Base-by-base conservation (phyloP, 768 basidiomycete genomes). In the Russula virescens region DNA sequence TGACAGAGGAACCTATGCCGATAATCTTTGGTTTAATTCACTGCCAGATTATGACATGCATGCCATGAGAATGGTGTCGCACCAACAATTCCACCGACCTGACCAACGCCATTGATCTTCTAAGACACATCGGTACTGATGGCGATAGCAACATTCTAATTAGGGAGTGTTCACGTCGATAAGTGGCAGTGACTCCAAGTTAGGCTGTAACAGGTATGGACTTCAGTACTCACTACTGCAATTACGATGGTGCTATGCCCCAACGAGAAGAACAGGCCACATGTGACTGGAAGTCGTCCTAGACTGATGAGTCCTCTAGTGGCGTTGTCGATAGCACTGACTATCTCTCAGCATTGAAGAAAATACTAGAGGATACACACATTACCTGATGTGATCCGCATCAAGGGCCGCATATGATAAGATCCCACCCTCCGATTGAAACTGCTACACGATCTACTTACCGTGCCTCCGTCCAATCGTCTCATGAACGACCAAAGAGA, bases 221-320 rank as follows among this genome's bases (percentile, higher is more conserved):
- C 16, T 16, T 23, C 8, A 18, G n/a, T n/a, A n/a, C n/a, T n/a
- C n/a, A n/a, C n/a, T 66, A 88, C 90, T 61, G 94, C 89, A 2
- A 80, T 80, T 28, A 95, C 81, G 5, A 94, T 93, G 66, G 95
- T 93, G 0, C 91, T 94, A 68, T 97, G 94, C 0, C 93, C 94
- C 1, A 95, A 80, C 5, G 90, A 93, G 76, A 96, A 96, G 76
- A 85, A 95, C 14, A 95, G 73, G 2, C n/a, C n/a, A n/a, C n/a
- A 93, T 0, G 92, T 94, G 46, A 94, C 86, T 2, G 91, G 85
- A 11, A 90, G 78, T 68, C 87, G 87, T 1, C 88, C 89, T n/a
- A n/a, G n/a, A n/a, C n/a, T n/a, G 34, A 86, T 95, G 34, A 95
- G 77, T 5, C 84, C 82, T 54, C 94, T 78, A 4, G 93, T 93